Evolutionary conservation across 768 basidiomycete genomes (phyloP), one percentile per base, ranked within the genome.

Genomic region (Podaxis carcinomalis): DNA sequence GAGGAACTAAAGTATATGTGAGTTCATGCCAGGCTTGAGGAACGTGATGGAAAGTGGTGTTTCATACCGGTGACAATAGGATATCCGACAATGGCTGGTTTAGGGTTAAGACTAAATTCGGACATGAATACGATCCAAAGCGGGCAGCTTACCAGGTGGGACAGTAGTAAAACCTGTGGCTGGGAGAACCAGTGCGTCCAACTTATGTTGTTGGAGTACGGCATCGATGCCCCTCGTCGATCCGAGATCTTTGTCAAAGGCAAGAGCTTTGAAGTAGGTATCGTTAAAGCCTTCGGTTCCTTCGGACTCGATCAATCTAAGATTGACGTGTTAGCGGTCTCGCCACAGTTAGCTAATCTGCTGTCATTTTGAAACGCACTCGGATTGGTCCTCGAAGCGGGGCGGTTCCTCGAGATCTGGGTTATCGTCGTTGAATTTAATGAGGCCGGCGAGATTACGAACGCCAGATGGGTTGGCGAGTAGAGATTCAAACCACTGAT

Each of bases 51-150:
- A 44, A 35, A 46, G 37, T 32, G 40, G n/a, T 46, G 10, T n/a
- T 5, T 64, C 74, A 65, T 47, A 83, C 86, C 85, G 23, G 87
- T 86, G 39, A 87, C 75, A 56, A 87, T 83, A 1, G 87, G 87
- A 64, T 87, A 88, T 6, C 86, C 87, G 4, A 84, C 83, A 58
- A 87, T 80, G 3, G 85, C 87, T 72, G 71, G 67, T 51, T 40
- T 21, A 9, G 2, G 65, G 59, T 5, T 7, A 62, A 32, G 49
- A 39, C 19, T 23, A 57, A 59, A 54, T 72, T 65, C 16, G 63
- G 68, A 23, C 44, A 28, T 14, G 27, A 6, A 46, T 35, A 10
- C 14, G 16, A 27, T 6, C 6, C 7, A 32, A 56, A 44, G 40
- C 13, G 37, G 16, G 1, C 5, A 11, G 21, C 67, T 52, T 56